A percentile compares a stretch with the other conserved stretches of the same genome.
These are phyloP conservation scores for Eucalyptus albens DNA, from an alignment of 345 rosid species.

Conservation along the genomic window DNA sequence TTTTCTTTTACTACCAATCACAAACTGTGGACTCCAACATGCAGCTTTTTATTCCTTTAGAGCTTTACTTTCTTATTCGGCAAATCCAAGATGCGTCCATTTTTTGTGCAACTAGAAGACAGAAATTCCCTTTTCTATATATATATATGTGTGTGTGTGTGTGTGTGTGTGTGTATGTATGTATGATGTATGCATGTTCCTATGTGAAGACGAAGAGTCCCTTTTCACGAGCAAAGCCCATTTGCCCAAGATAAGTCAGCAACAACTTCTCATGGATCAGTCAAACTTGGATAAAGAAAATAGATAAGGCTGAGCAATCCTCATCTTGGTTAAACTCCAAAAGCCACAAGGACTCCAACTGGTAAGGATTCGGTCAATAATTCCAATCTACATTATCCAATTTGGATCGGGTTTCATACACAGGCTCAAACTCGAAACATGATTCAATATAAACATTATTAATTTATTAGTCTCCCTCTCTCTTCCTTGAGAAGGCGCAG, in stretches of 20 bases:
- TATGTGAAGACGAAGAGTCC: neutral
- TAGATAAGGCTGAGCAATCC: neutral
- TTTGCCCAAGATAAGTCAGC: neutral
- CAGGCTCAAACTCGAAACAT: neutral
- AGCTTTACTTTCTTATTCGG: neutral
- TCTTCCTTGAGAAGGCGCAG: neutral
- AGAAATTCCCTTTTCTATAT: neutral
- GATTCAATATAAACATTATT: neutral
- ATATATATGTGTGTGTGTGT: fast-evolving
- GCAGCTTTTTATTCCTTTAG: neutral
- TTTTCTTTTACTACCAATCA: neutral
- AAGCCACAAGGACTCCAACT: neutral
- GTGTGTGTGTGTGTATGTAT: too few relatives aligned
- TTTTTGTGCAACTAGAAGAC: neutral
- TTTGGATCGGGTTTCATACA: neutral
- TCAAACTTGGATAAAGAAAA: neutral
- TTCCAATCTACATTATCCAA: neutral
- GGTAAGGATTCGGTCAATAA: neutral
- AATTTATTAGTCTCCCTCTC: neutral
- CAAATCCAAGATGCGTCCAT: neutral
- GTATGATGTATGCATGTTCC: too few relatives aligned
- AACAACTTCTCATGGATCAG: neutral
- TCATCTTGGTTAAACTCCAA: neutral
- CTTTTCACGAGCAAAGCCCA: neutral
- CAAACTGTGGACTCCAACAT: neutral